Percentiles rank a stretch among this genome's conserved stretches.
Conservation (phyloP, 2,329 filamentous ascomycete species). For the Epichloe bromicola region DNA sequence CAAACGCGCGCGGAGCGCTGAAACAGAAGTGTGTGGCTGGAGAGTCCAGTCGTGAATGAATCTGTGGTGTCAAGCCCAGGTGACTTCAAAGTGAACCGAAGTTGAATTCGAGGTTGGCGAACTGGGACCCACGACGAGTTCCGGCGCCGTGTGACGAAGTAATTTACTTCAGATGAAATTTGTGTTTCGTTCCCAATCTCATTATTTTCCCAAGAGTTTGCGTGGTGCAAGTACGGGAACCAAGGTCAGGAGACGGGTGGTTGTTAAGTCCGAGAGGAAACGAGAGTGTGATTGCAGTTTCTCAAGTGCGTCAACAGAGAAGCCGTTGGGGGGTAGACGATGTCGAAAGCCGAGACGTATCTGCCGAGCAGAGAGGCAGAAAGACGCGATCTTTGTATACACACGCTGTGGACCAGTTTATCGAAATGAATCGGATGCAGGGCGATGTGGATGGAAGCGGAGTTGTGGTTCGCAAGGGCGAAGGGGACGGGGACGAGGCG, state of each 20-base stretch:
- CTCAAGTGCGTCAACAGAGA: neutral
- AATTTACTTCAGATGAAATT: conserved; percentile 1
- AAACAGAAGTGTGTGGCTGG: neutral
- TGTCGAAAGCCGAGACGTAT: neutral
- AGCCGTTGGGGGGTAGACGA: neutral
- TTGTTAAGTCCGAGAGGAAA: neutral
- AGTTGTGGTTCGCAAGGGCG: neutral
- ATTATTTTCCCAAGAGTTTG: neutral
- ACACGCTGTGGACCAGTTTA: neutral
- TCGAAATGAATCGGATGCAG: neutral
- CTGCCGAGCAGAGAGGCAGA: neutral
- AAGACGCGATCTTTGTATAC: neutral
- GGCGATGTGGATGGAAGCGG: neutral
- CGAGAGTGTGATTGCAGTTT: neutral
- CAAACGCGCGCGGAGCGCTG: neutral
- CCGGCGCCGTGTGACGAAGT: neutral
- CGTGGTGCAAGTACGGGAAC: conserved; percentile 2
- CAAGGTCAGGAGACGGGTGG: neutral
- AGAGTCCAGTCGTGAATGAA: conserved; percentile 1
- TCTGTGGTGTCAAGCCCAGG: conserved; percentile 2
- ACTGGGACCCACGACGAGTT: conserved; percentile 1
- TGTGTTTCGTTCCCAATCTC: neutral
- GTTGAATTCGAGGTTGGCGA: conserved; percentile 4
- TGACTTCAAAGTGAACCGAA: conserved; percentile 10
- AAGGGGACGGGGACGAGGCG: neutral